Base-by-base conservation (phyloP, 257 asterid species). In the Hygrophila difformis region DNA sequence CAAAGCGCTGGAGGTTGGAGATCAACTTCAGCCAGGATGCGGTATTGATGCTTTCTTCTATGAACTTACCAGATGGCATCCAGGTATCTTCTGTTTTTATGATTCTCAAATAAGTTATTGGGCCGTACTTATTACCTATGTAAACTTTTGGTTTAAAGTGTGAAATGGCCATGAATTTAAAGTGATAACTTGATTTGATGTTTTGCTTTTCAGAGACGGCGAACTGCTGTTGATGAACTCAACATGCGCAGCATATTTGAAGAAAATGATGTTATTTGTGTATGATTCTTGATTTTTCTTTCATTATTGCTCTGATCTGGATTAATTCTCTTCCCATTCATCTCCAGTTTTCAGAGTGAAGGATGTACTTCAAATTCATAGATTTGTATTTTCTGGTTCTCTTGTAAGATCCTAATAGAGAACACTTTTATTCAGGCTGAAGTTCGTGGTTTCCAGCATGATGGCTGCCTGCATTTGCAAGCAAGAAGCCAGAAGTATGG, bases 401-500 rank as follows among this genome's bases (percentile, higher is more conserved):
- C 41, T 34, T n/a, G 33, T 17, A 50, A 24, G 44, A 37, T 37
- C 33, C 44, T 60, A 41, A 64, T 13, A 5, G 6, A 10, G 5
- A 45, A 12, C 37, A 53, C 43, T 29, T 36, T 51, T 28, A 16
- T 67, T 50, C 72, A 82, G 96, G 93, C 94, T 60, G 97, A 89
- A 71, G 94, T 89, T 44, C 91, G 94, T 49, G 94, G 93, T 53
- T 63, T 85, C 75, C 94, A 89, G 75, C 84, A 85, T 56, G 96
- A 87, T 45, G 94, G 97, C 18, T 70, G 93, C 67, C 69, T 85
- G 53, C 97, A 82, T 61, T 67, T 89, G 44, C 96, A 85, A 69
- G 93, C 94, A 49, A 73, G 94, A 66, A 89, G 97, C 65, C 96
- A 89, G 60, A 89, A 85, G 74, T 89, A 89, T 44, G 98, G 96